Evolutionary conservation across 2,329 filamentous ascomycete species (phyloP), one percentile per base, ranked within the genome.

Genomic region (Onygena corvina): DNA sequence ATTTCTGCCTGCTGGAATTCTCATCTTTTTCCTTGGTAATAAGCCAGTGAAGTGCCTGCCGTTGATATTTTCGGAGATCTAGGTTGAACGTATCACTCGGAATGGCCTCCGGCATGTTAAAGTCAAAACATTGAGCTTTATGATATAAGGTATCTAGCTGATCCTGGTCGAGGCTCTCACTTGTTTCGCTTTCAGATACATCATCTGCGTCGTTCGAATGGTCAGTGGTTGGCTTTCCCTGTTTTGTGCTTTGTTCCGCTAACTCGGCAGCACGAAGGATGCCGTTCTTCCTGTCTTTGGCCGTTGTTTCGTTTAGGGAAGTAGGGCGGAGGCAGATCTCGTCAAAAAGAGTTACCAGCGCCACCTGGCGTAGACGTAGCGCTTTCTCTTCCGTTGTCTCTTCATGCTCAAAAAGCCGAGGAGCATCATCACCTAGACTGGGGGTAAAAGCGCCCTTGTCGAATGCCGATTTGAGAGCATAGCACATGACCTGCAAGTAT

Each of bases 81-180:
- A 98, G 81, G 4, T 76, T 75, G 64, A 98, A 98, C 0, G 81
- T 86, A 6, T 82, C 74, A 4, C 84, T 80, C 7, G 92, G 90
- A 58, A 94, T 83, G 7, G 86, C 82, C 63, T 87, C 82, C 1
- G 89, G 89, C 0, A 89, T 95, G 61, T 80, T 79, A 61, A 98
- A 96, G 64, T 98, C 92, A 59, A 96, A 96, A 0, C 87, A 89
- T 61, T 98, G 92, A 0, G 92, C 92, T 62, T 98, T 98, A 60
- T 84, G 86, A 67, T 98, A 98, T 1, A 98, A 69, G 0, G 85
- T 80, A 63, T 98, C 92, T 2, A 98, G 81, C 62, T 98, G 92
- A 58, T 94, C 89, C 64, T 96, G 87, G 61, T 96, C 88, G 0
- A 98, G 75, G 66, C 96, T 89, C 58, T 89, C 77, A 2, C 88